Conservation (phyloP, 1,284 basidiomycete genomes). For the Sanghuangporus sanghuang region DNA sequence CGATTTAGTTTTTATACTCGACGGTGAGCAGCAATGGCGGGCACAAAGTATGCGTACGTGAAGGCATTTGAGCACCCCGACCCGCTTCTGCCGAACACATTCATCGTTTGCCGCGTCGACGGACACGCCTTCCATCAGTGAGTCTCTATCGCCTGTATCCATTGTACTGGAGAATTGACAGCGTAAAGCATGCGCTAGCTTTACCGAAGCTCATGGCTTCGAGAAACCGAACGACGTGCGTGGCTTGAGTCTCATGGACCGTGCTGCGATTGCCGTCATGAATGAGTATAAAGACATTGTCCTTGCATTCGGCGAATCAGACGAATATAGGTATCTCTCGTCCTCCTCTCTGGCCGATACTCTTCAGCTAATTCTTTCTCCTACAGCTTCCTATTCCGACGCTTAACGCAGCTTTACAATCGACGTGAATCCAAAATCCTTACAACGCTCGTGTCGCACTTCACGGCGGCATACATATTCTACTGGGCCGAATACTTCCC, state of each 20-base stretch:
- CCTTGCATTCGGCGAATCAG: constrained; percentile 92
- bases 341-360: background rate
- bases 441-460: constrained; percentile 83
- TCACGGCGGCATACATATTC: constrained; percentile 90
- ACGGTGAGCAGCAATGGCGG: constrained; percentile 64
- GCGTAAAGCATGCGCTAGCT: constrained; percentile 34
- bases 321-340: constrained; percentile 82
- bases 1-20: background rate
- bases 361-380: background rate
- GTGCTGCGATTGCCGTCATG: constrained; percentile 82
- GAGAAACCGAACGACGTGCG: constrained; percentile 88
- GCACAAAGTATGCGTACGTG: constrained; percentile 89
- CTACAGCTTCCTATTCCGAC: constrained; percentile 80
- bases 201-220: constrained; percentile 82
- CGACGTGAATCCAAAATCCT: constrained; percentile 87
- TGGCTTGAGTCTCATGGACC: constrained; percentile 91
- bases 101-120: constrained; percentile 85
- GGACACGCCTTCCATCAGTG: constrained; percentile 95
- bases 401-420: constrained; percentile 74
- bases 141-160: background rate
- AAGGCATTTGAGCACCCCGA: constrained; percentile 89
- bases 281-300: constrained; percentile 76
- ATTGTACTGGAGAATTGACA: background rate
- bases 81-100: constrained; percentile 78
- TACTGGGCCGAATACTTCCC: constrained; percentile 83